These are phyloP conservation scores for Globisporangium sylvaticum DNA, from an alignment of 352 stramenopile genomes.

Conservation along the genomic window DNA sequence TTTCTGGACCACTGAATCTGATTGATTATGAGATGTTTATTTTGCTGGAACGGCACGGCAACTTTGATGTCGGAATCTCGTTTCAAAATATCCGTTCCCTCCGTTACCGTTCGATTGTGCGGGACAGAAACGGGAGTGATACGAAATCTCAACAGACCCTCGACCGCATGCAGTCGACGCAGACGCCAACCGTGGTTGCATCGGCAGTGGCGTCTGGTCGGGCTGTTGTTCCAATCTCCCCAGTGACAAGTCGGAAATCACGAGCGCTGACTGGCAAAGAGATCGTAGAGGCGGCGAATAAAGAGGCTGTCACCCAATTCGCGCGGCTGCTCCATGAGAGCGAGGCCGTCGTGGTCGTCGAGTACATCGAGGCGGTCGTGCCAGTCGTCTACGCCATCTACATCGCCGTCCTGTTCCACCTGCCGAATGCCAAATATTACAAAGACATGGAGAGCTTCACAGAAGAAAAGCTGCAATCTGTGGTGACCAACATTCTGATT, in stretches of 20 bases:
- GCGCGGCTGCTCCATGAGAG: slow-evolving; percentile 14
- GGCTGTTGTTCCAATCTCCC: too few species aligned
- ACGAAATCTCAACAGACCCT: too few species aligned
- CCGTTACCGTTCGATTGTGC: too few species aligned
- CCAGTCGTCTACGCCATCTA: slow-evolving; percentile 23
- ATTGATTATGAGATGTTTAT: too few species aligned
- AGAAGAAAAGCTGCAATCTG: neutral
- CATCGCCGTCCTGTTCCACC: slow-evolving; percentile 10
- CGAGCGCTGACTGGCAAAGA: neutral
- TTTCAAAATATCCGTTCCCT: too few species aligned
- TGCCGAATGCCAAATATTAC: slow-evolving; percentile 21
- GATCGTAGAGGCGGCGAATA: neutral
- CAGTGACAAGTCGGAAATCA: neutral
- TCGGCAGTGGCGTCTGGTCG: too few species aligned
- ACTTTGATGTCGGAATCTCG: too few species aligned
- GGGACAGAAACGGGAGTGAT: too few species aligned
- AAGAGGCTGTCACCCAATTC: neutral
- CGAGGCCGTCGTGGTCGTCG: slow-evolving; percentile 23
- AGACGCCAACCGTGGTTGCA: too few species aligned
- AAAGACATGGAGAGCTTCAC: slow-evolving; percentile 7
- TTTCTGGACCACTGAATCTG: too few species aligned
- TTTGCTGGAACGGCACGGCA: too few species aligned
- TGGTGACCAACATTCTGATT: slow-evolving; percentile 19
- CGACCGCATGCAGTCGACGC: too few species aligned
- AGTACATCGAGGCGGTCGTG: slow-evolving; percentile 28